Percentiles rank a stretch among this genome's conserved stretches.
phyloP scores from a whole-genome alignment of 2,329 filamentous ascomycete species.

The Dendrostoma leiphaemia region DNA sequence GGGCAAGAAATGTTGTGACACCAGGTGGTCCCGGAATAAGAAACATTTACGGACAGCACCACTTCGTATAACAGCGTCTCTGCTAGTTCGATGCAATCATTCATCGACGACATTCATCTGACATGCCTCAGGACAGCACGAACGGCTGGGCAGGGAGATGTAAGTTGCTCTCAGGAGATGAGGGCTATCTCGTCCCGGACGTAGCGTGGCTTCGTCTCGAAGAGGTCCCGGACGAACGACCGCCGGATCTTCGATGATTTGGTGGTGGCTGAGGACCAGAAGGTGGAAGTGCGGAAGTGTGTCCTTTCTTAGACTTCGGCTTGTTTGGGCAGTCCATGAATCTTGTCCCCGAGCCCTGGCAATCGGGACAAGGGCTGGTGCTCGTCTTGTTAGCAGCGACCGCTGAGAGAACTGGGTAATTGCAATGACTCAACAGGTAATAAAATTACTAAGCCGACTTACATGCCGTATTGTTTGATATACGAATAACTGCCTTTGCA shows the following conservation, averaged over 20 bases:
- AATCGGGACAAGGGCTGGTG: neutral
- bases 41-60: neutral
- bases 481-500: conserved; percentile 4
- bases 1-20: neutral
- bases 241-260: neutral
- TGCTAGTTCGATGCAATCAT: neutral
- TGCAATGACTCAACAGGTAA: too few species aligned
- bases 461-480: conserved; percentile 7
- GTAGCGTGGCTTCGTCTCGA: neutral
- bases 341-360: neutral
- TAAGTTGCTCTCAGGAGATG: neutral
- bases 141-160: neutral
- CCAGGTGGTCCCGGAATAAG: neutral
- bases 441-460: conserved; percentile 1
- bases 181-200: neutral
- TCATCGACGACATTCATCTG: too few species aligned
- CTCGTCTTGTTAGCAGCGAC: neutral
- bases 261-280: neutral
- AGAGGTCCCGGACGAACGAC: neutral
- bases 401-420: too few species aligned
- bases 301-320: neutral
- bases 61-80: too few species aligned
- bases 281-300: neutral
- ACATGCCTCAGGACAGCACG: neutral
- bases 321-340: neutral